A percentile compares a stretch with the other conserved stretches of the same genome.
Conservation (phyloP, 2,329 filamentous ascomycete genomes). For the Cladosporium sp. region DNA sequence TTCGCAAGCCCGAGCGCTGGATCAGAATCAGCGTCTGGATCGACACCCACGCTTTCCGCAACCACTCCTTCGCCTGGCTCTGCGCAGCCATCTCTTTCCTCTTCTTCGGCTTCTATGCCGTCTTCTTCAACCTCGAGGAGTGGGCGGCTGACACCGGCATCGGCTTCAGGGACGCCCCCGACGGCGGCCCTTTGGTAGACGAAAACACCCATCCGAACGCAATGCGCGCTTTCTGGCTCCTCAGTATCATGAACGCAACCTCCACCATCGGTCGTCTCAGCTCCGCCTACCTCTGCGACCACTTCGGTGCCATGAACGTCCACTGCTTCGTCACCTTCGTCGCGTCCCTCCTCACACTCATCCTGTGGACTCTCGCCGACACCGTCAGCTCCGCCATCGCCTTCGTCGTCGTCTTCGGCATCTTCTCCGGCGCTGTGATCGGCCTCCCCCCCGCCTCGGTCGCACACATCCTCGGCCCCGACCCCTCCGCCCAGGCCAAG, state of each 20-base stretch:
- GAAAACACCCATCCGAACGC: constrained; percentile 25
- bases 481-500: constrained; percentile 31
- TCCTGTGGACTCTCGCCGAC: constrained; percentile 41
- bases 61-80: constrained; percentile 42
- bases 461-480: constrained; percentile 40
- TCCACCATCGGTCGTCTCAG: constrained; percentile 45
- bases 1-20: constrained; percentile 39
- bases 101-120: constrained; percentile 50
- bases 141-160: constrained; percentile 44
- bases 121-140: constrained; percentile 52
- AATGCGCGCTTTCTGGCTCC: constrained; percentile 47
- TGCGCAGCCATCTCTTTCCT: constrained; percentile 42
- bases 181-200: constrained; percentile 19
- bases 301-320: constrained; percentile 43
- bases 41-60: constrained; percentile 42
- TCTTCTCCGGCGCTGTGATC: constrained; percentile 47
- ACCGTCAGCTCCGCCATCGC: constrained; percentile 38
- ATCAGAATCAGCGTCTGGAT: constrained; percentile 33
- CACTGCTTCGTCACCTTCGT: constrained; percentile 41
- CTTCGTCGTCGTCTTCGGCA: constrained; percentile 47
- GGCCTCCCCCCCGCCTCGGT: constrained; percentile 48
- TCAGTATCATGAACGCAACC: constrained; percentile 48
- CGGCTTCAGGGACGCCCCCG: constrained; percentile 32
- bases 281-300: constrained; percentile 43
- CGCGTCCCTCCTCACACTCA: constrained; percentile 39